Evolutionary conservation across 2,329 filamentous ascomycete genomes (phyloP).

Genomic region (Beauveria pseudobassiana): DNA sequence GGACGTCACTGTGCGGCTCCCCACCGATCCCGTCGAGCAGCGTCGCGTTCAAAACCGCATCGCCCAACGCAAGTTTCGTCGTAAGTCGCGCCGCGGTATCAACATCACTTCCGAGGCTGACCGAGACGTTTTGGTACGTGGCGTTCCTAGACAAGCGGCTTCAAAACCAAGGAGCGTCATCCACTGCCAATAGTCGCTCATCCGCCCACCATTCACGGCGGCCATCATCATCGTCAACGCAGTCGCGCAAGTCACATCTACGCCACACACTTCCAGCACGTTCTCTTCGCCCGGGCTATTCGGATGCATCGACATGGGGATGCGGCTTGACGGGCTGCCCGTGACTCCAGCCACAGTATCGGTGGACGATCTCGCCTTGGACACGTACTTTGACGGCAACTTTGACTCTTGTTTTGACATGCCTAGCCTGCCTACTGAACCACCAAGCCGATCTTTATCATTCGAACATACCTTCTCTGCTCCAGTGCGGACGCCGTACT

Average conservation of each 20-base stretch:
- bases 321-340: background rate
- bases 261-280: background rate
- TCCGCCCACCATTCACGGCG: background rate
- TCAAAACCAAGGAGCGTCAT: background rate
- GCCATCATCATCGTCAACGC: background rate
- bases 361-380: background rate
- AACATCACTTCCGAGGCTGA: background rate
- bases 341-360: background rate
- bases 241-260: background rate
- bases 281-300: background rate
- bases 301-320: background rate
- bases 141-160: background rate
- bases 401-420: background rate
- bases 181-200: background rate
- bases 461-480: background rate
- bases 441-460: background rate
- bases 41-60: constrained; percentile 1
- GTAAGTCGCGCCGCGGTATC: background rate
- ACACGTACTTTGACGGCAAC: background rate
- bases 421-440: background rate
- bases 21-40: background rate
- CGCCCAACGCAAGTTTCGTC: constrained; percentile 1
- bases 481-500: background rate
- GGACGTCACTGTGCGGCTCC: constrained; percentile 2
- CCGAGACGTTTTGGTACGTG: background rate